Base-by-base conservation (phyloP, 345 rosid species). In the Eucalyptus lansdowneana region DNA sequence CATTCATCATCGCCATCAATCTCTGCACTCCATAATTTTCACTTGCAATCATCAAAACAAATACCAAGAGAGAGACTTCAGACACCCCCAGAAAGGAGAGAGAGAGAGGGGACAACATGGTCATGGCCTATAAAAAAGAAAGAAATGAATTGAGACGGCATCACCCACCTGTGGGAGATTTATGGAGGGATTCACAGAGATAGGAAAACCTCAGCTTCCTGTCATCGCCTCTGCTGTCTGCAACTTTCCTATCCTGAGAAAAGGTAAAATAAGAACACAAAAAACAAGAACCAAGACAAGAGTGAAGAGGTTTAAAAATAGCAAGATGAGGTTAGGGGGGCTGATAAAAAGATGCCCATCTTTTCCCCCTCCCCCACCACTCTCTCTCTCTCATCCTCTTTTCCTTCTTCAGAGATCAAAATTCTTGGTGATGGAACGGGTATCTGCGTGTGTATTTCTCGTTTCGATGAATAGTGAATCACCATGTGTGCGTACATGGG, bases 341-440 rank as follows among this genome's bases (percentile, higher is more conserved):
- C 89, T 76, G 87, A 89, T 91, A 92, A 90, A 95, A 92, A 92
- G 94, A 93, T 92, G 89, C 94, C 95, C 91, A 53, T 92, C 93
- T 92, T 95, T 76, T 37, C 9, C 45, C 83, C 47, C 83, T 76
- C 29, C 83, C 83, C 83, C 83, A 76, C 83, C 83, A 76, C 83
- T 76, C 47, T 76, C 27, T 76, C 83, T 76, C 83, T 21, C 47
- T 76, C 83, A 37, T 76, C 83, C 12, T 10, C 47, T 37, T 76
- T 76, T 21, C 83, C 47, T 40, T 76, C 83, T 76, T 10, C 47
- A 37, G 83, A 76, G 83, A 76, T 76, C 47, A 40, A 37, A 76
- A 76, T 76, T 76, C 83, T 76, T 24, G 83, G 81, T 37, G 47
- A 40, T 37, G 47, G 83, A 76, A 76, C 83, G 42, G 47, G 47